Evolutionary conservation across 2,329 filamentous ascomycete species (phyloP).

Genomic region (Aureobasidium leucospermi): DNA sequence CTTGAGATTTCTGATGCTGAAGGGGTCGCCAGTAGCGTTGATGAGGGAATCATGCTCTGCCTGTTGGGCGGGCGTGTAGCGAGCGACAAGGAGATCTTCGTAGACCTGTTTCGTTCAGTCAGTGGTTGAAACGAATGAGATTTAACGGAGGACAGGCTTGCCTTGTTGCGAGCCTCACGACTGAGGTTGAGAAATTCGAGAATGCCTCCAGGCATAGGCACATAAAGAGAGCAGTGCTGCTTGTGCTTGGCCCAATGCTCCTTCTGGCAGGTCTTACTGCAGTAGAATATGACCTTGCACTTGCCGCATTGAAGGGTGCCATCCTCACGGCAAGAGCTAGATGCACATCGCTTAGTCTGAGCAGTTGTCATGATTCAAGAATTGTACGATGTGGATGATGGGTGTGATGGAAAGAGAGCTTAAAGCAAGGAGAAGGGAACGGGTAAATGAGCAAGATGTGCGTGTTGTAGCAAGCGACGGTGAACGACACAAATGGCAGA

Average conservation of each 20-base stretch:
- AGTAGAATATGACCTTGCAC: constrained; percentile 3
- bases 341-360: not conserved
- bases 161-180: not conserved
- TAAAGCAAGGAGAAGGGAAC: no score
- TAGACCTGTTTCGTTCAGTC: not conserved
- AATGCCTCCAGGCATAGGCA: not conserved
- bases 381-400: not conserved
- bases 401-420: not conserved
- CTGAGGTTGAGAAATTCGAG: not conserved
- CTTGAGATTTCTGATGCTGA: not conserved
- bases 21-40: not conserved
- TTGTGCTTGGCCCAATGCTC: constrained; percentile 4
- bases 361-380: not conserved
- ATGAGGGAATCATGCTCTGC: not conserved
- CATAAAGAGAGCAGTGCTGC: not conserved
- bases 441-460: no score
- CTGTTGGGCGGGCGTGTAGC: not conserved
- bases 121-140: not conserved
- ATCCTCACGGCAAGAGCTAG: not conserved
- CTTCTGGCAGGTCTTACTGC: constrained; percentile 3
- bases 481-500: no score
- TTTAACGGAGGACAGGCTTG: not conserved
- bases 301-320: not conserved
- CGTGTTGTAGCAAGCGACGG: no score
- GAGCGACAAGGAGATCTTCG: not conserved